Evolutionary conservation across 345 rosid genomes (phyloP).

Genomic region (Mallotus nudiflorus): DNA sequence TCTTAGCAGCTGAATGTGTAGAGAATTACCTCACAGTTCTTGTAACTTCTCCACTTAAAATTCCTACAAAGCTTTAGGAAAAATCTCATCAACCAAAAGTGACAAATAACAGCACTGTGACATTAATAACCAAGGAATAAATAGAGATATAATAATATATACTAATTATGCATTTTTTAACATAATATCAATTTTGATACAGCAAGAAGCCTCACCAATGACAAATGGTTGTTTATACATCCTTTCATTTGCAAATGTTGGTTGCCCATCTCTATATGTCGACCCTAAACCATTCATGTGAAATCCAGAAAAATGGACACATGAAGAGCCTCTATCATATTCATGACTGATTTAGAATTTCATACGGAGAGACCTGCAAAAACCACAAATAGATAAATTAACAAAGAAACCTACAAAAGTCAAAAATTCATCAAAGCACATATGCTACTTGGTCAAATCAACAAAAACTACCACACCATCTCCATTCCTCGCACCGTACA

Average conservation of each 20-base stretch:
- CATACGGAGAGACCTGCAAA: conserved; percentile 39
- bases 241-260: conserved; percentile 48
- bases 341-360: conserved; percentile 68
- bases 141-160: too few species aligned
- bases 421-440: background rate
- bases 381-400: conserved; percentile 9
- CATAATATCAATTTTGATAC: too few species aligned
- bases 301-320: conserved; percentile 87
- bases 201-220: conserved; percentile 58
- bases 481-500: background rate
- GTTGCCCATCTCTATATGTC: conserved; percentile 38
- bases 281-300: conserved; percentile 66
- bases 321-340: conserved; percentile 87
- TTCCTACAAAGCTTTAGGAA: conserved; percentile 83
- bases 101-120: too few species aligned
- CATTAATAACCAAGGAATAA: background rate
- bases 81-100: conserved; percentile 16
- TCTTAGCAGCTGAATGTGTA: conserved; percentile 92
- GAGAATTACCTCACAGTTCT: conserved; percentile 88
- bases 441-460: too few species aligned
- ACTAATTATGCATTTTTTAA: too few species aligned
- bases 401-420: too few species aligned
- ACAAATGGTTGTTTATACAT: conserved; percentile 85
- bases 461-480: background rate
- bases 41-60: conserved; percentile 82